A percentile compares a stretch with the other conserved stretches of the same genome.
These are phyloP conservation scores for Daldinia caldariorum DNA, from an alignment of 495 filamentous ascomycete genomes.

Conservation along the genomic window DNA sequence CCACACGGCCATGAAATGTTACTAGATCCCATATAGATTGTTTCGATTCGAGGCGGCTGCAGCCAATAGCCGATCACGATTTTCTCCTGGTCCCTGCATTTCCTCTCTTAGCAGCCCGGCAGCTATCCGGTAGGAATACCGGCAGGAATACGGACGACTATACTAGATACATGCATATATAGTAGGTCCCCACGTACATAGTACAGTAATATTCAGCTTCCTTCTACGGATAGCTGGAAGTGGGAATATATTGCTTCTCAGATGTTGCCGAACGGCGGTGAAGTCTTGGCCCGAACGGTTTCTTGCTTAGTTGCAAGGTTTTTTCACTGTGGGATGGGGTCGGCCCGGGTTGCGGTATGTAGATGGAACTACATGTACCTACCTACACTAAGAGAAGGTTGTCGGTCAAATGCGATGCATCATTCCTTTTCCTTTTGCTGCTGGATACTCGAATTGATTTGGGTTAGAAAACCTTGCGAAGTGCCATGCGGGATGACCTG, in stretches of 20 bases:
- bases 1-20: slow-evolving; percentile 36
- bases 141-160: slow-evolving; percentile 6
- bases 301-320: neutral
- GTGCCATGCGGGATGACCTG: neutral
- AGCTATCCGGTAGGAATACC: slow-evolving; percentile 2
- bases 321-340: slow-evolving; percentile 15
- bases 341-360: slow-evolving; percentile 23
- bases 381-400: slow-evolving; percentile 11
- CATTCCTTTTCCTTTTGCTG: slow-evolving; percentile 26
- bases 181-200: slow-evolving; percentile 11
- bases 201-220: slow-evolving; percentile 21
- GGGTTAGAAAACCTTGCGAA: slow-evolving; percentile 9
- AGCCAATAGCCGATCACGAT: slow-evolving; percentile 29
- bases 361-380: neutral
- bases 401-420: slow-evolving; percentile 34
- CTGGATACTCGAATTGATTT: slow-evolving; percentile 15
- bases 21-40: slow-evolving; percentile 23
- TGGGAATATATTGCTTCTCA: neutral
- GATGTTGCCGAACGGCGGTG: slow-evolving; percentile 37
- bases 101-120: slow-evolving; percentile 6
- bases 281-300: slow-evolving; percentile 24
- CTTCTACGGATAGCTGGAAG: slow-evolving; percentile 2
- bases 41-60: slow-evolving; percentile 28
- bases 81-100: slow-evolving; percentile 3
- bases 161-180: slow-evolving; percentile 13